A percentile compares a stretch with the other conserved stretches of the same genome.
Evolutionary conservation across 371 early-diverging fungal species (phyloP).

Genomic region (Basidiobolus meristosporus): DNA sequence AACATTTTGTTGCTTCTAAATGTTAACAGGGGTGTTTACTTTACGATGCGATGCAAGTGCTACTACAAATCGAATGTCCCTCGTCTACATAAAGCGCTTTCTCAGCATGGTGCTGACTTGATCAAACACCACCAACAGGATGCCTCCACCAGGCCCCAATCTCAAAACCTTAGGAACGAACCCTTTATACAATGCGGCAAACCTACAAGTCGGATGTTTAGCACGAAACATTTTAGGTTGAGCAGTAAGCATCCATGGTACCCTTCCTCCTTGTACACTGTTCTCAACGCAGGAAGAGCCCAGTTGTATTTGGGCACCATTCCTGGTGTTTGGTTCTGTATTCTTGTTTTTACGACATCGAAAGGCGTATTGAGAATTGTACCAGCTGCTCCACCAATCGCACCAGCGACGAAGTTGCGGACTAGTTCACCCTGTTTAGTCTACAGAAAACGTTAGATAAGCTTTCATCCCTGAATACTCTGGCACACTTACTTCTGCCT

Average conservation of each 20-base stretch:
- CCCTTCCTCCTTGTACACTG: constrained; percentile 86
- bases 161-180: constrained; percentile 90
- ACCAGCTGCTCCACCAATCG: constrained; percentile 87
- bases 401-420: constrained; percentile 83
- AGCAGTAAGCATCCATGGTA: constrained; percentile 7
- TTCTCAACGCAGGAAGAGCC: constrained; percentile 65
- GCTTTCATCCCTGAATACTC: not conserved
- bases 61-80: no score
- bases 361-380: constrained; percentile 90
- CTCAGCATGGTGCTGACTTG: constrained; percentile 71
- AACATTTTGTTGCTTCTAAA: no score
- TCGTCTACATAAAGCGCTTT: constrained; percentile 20
- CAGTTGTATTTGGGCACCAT: constrained; percentile 66
- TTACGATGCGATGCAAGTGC: no score
- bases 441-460: constrained; percentile 5
- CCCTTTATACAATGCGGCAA: constrained; percentile 84
- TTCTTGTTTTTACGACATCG: constrained; percentile 93
- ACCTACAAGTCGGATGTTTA: constrained; percentile 15
- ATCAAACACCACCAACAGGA: constrained; percentile 87
- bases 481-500: constrained; percentile 39
- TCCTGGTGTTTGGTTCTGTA: constrained; percentile 64
- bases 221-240: not conserved
- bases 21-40: no score
- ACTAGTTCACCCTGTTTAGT: constrained; percentile 54
- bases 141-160: constrained; percentile 85